Base-by-base conservation (phyloP, 2,329 filamentous ascomycete species). In the Westerdykella ornata region DNA sequence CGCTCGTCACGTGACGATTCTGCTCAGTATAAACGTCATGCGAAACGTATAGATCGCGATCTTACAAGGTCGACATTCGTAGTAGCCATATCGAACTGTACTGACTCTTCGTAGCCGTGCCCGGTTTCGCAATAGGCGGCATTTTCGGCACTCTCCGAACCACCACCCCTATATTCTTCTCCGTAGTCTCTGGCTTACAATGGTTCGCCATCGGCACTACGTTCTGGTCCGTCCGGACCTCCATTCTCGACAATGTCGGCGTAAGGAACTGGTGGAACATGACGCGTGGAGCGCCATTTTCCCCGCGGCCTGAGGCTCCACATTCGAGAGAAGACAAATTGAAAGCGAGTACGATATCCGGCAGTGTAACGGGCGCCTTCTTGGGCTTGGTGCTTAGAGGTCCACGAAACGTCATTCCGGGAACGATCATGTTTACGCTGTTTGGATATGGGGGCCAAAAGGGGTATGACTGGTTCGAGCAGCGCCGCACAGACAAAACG, bases 171-270 rank as follows among this genome's bases (percentile, higher is more conserved):
- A 62, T 80, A 2, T 66, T 90, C 5, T 90, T 88, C 67, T 82
- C 86, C 0, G 53, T 83, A 11, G 75, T 82, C 29, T 81, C 83
- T 16, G 84, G 86, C 14, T 71, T 86, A 31, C 88, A 94, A 68
- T 95, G 86, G 78, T 87, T 87, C 65, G 75, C 78, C 32, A 74
- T 94, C 30, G 87, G 87, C 28, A 79, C 77, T 35, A 84, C 79
- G 13, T 96, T 82, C 61, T 90, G 82, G 74, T 82, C 84, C 81
- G 71, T 56, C 18, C 65, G 71, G 9, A 55, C 59, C n/a, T 49
- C 60, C 9, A 52, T 73, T 16, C 61, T 74, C 17, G 54, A 63
- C 36, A 49, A 47, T 5, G 45, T 47, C 14, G 59, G 61, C 5
- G 50, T 67, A 2, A 18, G 37, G 2, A 64, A 62, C 44, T 59